Conservation (phyloP, 2,329 filamentous ascomycete genomes). For the Coleophoma eucalyptorum region DNA sequence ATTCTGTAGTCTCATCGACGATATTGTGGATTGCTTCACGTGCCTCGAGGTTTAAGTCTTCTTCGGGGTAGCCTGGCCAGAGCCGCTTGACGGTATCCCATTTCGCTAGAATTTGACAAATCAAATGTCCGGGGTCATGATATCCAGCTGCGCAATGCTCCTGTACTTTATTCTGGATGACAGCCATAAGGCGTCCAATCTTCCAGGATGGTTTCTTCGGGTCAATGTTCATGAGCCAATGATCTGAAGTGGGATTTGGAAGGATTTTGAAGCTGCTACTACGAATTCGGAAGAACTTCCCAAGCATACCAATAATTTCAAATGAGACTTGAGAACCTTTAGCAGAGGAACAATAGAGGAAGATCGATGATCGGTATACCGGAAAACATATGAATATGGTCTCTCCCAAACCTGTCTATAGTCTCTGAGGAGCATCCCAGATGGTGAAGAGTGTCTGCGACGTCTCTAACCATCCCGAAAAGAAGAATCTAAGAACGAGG, state of each 20-base stretch:
- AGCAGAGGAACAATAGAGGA: neutral
- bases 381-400: slow-evolving; percentile 27
- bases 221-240: slow-evolving; percentile 41
- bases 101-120: no score
- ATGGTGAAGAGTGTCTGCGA: slow-evolving; percentile 46
- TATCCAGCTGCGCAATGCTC: no score
- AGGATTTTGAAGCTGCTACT: slow-evolving; percentile 48
- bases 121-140: no score
- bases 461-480: slow-evolving; percentile 46
- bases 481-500: no score
- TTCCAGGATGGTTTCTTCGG: slow-evolving; percentile 23
- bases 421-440: slow-evolving; percentile 52
- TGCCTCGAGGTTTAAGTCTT: slow-evolving; percentile 13
- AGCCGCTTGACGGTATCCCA: no score
- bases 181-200: slow-evolving; percentile 19
- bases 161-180: slow-evolving; percentile 23
- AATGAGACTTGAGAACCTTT: slow-evolving; percentile 45
- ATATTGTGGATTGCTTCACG: slow-evolving; percentile 23
- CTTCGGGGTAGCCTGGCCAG: slow-evolving; percentile 15
- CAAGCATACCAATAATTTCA: slow-evolving; percentile 56
- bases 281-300: slow-evolving; percentile 43
- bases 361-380: slow-evolving; percentile 4
- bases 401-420: slow-evolving; percentile 34
- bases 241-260: slow-evolving; percentile 51
- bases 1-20: slow-evolving; percentile 16